Conservation (phyloP, 352 stramenopile genomes). For the Pythium monospermum region DNA sequence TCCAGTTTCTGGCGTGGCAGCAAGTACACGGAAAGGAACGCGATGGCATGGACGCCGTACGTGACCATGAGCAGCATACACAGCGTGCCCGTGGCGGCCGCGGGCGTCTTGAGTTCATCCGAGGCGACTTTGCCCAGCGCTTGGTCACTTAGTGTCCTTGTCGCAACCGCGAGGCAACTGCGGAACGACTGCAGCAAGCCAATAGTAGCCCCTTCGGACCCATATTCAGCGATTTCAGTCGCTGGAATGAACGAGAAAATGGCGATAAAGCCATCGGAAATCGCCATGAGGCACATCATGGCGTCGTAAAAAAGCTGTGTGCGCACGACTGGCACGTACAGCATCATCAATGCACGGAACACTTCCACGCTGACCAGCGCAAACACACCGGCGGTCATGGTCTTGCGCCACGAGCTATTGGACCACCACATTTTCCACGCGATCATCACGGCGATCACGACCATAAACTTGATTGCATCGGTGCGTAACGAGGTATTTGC, state of each 20-base stretch:
- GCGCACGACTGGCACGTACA: conserved; percentile 37
- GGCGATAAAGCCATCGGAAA: conserved; percentile 58
- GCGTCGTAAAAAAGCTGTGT: conserved; percentile 42
- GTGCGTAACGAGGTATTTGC: conserved; percentile 38
- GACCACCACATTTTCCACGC: conserved; percentile 47
- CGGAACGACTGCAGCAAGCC: conserved; percentile 58
- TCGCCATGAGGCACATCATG: conserved; percentile 40
- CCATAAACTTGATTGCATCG: conserved; percentile 43
- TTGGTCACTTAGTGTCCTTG: conserved; percentile 49
- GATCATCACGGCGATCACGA: conserved; percentile 45
- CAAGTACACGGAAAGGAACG: conserved; percentile 45
- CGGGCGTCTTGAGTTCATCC: conserved; percentile 8
- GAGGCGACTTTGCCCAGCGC: conserved; percentile 28
- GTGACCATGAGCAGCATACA: conserved; percentile 42
- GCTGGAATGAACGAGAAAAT: conserved; percentile 65
- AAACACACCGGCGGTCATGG: conserved; percentile 27
- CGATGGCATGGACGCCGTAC: conserved; percentile 48
- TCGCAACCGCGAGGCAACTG: conserved; percentile 50
- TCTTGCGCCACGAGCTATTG: conserved; percentile 30
- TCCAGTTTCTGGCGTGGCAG: conserved; percentile 33
- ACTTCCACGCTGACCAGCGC: conserved; percentile 42
- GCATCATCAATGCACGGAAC: conserved; percentile 52
- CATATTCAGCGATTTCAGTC: conserved; percentile 68
- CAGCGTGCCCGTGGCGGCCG: conserved; percentile 13
- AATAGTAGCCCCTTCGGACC: conserved; percentile 61